phyloP scores from a whole-genome alignment of 2,329 filamentous ascomycete genomes.

The Colletotrichum falcatum region DNA sequence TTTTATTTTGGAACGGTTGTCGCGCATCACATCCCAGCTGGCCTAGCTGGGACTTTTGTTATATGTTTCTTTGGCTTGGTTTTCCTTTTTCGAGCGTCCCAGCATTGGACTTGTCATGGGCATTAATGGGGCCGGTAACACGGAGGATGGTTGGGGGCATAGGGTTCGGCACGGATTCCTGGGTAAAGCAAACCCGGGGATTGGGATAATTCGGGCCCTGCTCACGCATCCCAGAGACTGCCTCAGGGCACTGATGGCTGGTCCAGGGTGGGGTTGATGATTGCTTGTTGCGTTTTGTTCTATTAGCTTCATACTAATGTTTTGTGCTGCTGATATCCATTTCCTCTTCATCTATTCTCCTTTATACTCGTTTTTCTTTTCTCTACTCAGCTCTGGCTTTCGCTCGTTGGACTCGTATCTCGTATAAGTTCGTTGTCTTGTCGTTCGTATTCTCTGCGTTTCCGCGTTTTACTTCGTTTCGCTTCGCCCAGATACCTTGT shows the following conservation, averaged over 20 bases:
- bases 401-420: conserved; percentile 48
- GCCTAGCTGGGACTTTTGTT: conserved; percentile 14
- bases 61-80: conserved; percentile 43
- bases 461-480: conserved; percentile 40
- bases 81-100: conserved; percentile 46
- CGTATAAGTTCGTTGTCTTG: conserved; percentile 41
- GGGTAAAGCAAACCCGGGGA: conserved; percentile 45
- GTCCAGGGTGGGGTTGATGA: conserved; percentile 61
- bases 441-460: background rate
- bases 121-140: conserved; percentile 56
- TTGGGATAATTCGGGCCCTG: conserved; percentile 48
- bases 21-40: conserved; percentile 13
- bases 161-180: conserved; percentile 53
- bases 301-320: conserved; percentile 54
- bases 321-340: conserved; percentile 54
- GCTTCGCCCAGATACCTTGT: conserved; percentile 67
- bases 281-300: conserved; percentile 53
- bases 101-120: conserved; percentile 52
- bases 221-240: conserved; percentile 60
- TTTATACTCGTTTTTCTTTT: conserved; percentile 45
- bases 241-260: conserved; percentile 60
- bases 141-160: conserved; percentile 46
- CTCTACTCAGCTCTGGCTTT: conserved; percentile 43
- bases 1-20: conserved; percentile 19
- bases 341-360: conserved; percentile 57